These are phyloP conservation scores for Thalassiosira mediterranea DNA, from an alignment of 352 stramenopile genomes.

Conservation along the genomic window DNA sequence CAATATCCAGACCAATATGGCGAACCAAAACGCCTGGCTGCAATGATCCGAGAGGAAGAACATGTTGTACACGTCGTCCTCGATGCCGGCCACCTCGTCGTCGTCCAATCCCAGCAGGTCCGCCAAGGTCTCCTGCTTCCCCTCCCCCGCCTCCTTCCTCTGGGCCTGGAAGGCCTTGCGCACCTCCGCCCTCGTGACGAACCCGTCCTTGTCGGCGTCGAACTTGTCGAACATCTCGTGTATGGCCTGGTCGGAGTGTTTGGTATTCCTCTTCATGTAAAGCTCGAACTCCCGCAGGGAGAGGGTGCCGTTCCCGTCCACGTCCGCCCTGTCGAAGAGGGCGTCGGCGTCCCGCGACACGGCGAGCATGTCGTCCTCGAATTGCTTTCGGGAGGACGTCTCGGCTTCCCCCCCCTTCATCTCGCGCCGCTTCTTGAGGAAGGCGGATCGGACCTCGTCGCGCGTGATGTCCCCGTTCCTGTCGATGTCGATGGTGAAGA, in stretches of 20 bases:
- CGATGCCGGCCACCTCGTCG: conserved; percentile 33
- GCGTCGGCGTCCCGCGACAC: conserved; percentile 11
- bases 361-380: conserved; percentile 7
- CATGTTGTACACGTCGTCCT: conserved; percentile 70
- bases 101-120: conserved; percentile 20
- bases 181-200: conserved; percentile 27
- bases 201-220: conserved; percentile 29
- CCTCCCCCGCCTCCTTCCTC: conserved; percentile 1
- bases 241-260: conserved; percentile 21
- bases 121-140: conserved; percentile 3
- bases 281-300: conserved; percentile 22
- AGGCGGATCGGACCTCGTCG: conserved; percentile 28
- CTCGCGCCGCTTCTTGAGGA: conserved; percentile 19
- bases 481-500: conserved; percentile 26
- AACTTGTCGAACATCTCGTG: conserved; percentile 16
- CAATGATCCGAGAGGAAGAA: conserved; percentile 47
- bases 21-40: conserved; percentile 48
- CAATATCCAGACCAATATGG: conserved; percentile 47
- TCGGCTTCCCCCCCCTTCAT: neutral
- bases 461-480: conserved; percentile 19
- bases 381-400: neutral
- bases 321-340: conserved; percentile 27
- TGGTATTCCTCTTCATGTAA: conserved; percentile 37
- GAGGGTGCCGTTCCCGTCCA: conserved; percentile 13
- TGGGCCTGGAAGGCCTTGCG: conserved; percentile 18